A percentile compares a stretch with the other conserved stretches of the same genome.
phyloP scores from a whole-genome alignment of 495 filamentous ascomycete genomes.

The Baudoinia panamericana region DNA sequence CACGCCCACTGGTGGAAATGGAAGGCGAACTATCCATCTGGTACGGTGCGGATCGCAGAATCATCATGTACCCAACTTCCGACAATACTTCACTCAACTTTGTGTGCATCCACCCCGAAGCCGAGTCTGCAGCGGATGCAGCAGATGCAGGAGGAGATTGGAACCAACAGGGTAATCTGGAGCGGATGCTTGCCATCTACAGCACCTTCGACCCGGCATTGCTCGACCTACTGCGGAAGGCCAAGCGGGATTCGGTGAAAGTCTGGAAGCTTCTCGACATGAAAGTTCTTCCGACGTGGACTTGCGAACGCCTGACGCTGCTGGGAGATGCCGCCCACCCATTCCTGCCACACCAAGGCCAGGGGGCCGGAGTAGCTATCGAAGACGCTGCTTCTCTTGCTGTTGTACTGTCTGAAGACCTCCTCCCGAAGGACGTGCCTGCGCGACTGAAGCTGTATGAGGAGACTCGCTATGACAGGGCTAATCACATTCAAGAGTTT shows the following conservation, averaged over 20 bases:
- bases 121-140: conserved; percentile 31
- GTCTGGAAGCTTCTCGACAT: conserved; percentile 49
- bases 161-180: conserved; percentile 35
- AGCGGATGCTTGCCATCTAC: conserved; percentile 39
- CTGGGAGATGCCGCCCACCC: conserved; percentile 53
- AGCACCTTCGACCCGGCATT: conserved; percentile 38
- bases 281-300: conserved; percentile 39
- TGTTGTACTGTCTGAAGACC: conserved; percentile 37
- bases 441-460: conserved; percentile 43
- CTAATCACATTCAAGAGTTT: conserved; percentile 42
- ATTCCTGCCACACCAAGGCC: conserved; percentile 35
- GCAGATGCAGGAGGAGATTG: conserved; percentile 37
- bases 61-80: conserved; percentile 47
- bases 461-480: conserved; percentile 37
- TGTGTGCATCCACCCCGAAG: conserved; percentile 45
- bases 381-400: conserved; percentile 47
- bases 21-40: conserved; percentile 37
- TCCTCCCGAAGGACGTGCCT: conserved; percentile 30
- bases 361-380: conserved; percentile 26
- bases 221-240: conserved; percentile 34
- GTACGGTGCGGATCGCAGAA: conserved; percentile 36
- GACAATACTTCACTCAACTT: conserved; percentile 45
- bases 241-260: conserved; percentile 36
- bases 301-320: conserved; percentile 35
- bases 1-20: conserved; percentile 30